Base-by-base conservation (phyloP, 2,329 filamentous ascomycete species). In the Penicillium polonicum region DNA sequence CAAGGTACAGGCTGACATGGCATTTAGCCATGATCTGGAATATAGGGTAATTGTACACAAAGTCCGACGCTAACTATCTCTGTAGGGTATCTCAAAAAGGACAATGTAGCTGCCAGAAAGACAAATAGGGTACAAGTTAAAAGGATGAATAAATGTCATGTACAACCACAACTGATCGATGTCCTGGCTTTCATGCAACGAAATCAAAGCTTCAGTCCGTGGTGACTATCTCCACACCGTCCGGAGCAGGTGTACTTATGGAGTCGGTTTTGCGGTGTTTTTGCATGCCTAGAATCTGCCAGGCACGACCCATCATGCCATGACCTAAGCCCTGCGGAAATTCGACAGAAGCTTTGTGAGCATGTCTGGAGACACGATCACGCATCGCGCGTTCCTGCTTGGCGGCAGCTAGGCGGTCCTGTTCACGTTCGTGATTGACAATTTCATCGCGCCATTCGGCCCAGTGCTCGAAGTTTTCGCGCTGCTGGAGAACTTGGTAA, bases 391-490 rank as follows among this genome's bases (percentile, higher is more conserved):
- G 68, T 41, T 72, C 71, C 29, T 66, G 69, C 42, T 74, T 75
- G 4, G 72, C 68, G 6, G 65, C 63, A n/a, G 63, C 68, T 36
- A 76, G 57, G 7, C 72, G 66, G 38, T 75, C 72, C 42, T 76
- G 73, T 54, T 74, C 71, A 46, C 72, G 70, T 59, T 74, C 70
- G 29, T 74, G 67, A 52, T 67, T 59, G 23, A 73, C 74, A 50
- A 78, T 72, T 23, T 78, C 76, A 27, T 76, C 69, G 52, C 72
- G 72, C 76, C 76, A 78, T 65, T 77, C 74, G 17, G 73, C 68
- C 76, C 78, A 79, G 55, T 75, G 75, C 60, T 79, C 76, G 60
- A 77, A 78, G 46, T 78, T 71, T 59, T 79, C 78, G 35, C 77
- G 75, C 52, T 78, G 77, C 39, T 73, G 72, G 7, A 79, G 72